Evolutionary conservation across 2,329 filamentous ascomycete species (phyloP).

Genomic region (Aspergillus aculeatinus): DNA sequence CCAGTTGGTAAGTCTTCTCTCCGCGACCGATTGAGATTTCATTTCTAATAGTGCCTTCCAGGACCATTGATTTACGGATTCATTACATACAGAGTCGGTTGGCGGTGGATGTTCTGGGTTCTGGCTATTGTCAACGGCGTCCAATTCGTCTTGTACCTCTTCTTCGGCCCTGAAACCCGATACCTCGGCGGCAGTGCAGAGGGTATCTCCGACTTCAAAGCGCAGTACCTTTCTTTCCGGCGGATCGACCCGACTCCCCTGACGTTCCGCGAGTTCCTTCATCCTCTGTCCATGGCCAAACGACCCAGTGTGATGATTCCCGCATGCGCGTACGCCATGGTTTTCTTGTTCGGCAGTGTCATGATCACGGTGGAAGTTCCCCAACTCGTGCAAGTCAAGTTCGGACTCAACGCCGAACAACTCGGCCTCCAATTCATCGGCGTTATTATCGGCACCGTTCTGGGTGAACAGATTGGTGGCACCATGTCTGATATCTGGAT

Average conservation of each 20-base stretch:
- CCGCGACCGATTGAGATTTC: too few relatives aligned
- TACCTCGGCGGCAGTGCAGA: conserved; percentile 41
- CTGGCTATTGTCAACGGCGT: conserved; percentile 58
- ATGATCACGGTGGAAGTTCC: conserved; percentile 61
- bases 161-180: conserved; percentile 56
- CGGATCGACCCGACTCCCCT: conserved; percentile 57
- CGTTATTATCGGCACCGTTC: conserved; percentile 57
- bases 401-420: conserved; percentile 58
- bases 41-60: conserved; percentile 33
- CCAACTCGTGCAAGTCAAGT: conserved; percentile 57
- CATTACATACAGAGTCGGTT: conserved; percentile 54
- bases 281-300: conserved; percentile 49
- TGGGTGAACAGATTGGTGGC: conserved; percentile 62
- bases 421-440: conserved; percentile 60
- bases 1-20: conserved; percentile 26
- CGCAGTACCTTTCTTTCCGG: conserved; percentile 46
- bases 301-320: conserved; percentile 53
- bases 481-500: conserved; percentile 58
- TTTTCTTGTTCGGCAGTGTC: conserved; percentile 57
- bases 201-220: conserved; percentile 23
- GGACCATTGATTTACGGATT: conserved; percentile 38
- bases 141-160: conserved; percentile 58
- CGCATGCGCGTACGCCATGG: conserved; percentile 56
- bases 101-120: conserved; percentile 60
- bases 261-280: conserved; percentile 50